Base-by-base conservation (phyloP, 257 asterid species). In the Scutellaria baicalensis region DNA sequence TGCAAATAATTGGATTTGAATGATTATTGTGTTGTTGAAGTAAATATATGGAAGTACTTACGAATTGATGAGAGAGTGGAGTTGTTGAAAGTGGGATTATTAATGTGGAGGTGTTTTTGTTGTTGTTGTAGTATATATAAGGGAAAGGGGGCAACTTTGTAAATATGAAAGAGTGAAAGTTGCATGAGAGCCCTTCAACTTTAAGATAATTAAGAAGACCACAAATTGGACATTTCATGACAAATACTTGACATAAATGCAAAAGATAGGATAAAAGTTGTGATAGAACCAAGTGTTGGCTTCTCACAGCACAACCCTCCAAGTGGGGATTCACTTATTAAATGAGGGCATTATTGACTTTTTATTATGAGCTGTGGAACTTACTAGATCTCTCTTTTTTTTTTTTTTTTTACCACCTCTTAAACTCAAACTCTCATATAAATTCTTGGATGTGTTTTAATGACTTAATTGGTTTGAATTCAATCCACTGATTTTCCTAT, bases 161-260 rank as follows among this genome's bases (percentile, higher is more conserved):
- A 68, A 71, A 21, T 13, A 39, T 31, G 16, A 51, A 27, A 44
- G 14, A 42, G 18, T 17, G 1, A 72, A 27, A 61, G 35, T 84
- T 79, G 78, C 89, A 63, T 3, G 23, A 43, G 10, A 79, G 69
- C 81, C 89, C 85, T 75, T 79, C 8, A 33, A 64, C 45, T 52
- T 50, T 69, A 9, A 6, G 12, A 58, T 58, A 12, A 75, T 55
- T 77, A 59, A 31, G 35, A 56, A 66, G 43, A 6, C 5, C 60
- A 10, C 59, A 31, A 52, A 47, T 54, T 68, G 71, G 70, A 65
- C 20, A 45, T 12, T 56, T 49, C 8, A n/a, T 69, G 79, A 77
- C 59, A 76, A 67, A 33, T 38, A 78, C 77, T 18, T 39, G 64
- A 38, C 79, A 64, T 75, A 27, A 64, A 56, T 58, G 67, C 68